Evolutionary conservation across 1,284 basidiomycete species (phyloP).

Genomic region (Athelia psychrophila): DNA sequence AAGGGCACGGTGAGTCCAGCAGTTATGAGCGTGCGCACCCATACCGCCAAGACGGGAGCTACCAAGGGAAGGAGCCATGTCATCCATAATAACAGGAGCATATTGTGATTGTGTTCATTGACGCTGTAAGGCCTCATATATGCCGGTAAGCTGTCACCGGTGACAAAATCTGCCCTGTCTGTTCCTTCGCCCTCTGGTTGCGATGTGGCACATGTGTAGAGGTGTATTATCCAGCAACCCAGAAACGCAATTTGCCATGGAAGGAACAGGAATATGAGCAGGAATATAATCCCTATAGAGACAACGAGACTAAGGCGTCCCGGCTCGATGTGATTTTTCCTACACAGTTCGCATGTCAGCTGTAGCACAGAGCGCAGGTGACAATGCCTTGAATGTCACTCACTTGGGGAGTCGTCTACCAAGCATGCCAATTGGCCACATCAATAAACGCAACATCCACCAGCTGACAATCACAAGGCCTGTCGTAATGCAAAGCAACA

Average conservation of each 20-base stretch:
- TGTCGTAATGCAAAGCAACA: slow-evolving; percentile 51
- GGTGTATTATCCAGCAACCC: slow-evolving; percentile 75
- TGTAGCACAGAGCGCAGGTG: too few species aligned
- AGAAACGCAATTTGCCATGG: slow-evolving; percentile 92
- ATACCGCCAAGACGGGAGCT: slow-evolving; percentile 82
- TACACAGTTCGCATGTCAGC: too few species aligned
- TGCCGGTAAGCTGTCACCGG: slow-evolving; percentile 7
- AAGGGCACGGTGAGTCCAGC: slow-evolving; percentile 75
- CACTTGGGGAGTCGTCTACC: too few species aligned
- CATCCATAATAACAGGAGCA: slow-evolving; percentile 74
- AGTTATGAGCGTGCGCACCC: slow-evolving; percentile 81
- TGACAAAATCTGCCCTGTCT: slow-evolving; percentile 15
- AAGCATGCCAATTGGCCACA: slow-evolving; percentile 41
- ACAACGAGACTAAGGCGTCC: slow-evolving; percentile 14
- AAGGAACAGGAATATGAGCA: slow-evolving; percentile 69
- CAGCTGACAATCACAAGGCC: slow-evolving; percentile 63
- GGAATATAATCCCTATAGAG: slow-evolving; percentile 61
- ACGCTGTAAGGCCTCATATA: slow-evolving; percentile 2
- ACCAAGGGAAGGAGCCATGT: slow-evolving; percentile 81
- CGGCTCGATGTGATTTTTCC: too few species aligned
- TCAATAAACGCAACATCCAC: slow-evolving; percentile 42
- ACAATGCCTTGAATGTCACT: too few species aligned
- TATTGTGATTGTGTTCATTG: slow-evolving; percentile 44
- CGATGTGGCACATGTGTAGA: slow-evolving; percentile 55
- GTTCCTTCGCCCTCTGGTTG: too few species aligned